Evolutionary conservation across 495 filamentous ascomycete species (phyloP), one percentile per base, ranked within the genome.

Genomic region (Chlorociboria aeruginascens): DNA sequence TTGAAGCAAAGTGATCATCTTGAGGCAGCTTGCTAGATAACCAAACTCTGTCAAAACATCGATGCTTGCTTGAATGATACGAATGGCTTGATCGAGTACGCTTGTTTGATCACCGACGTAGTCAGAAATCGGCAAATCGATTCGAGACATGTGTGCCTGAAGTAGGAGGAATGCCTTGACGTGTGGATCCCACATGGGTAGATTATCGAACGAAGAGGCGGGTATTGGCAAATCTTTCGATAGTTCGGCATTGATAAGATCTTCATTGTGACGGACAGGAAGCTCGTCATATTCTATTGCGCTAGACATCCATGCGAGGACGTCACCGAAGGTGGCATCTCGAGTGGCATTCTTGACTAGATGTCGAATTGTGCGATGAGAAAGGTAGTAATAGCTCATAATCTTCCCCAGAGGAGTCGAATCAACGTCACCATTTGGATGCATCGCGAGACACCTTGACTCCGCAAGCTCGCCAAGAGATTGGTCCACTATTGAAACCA

Each of bases 301-400:
- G 41, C 77, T 77, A 49, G 79, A 92, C 82, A 97, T 89, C 92
- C 90, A 97, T 34, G 79, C 76, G 0, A 97, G 69, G 1, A 82
- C 86, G 54, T 97, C 86, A n/a, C 81, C 71, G 62, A 97, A 93
- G 8, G 72, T 76, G 3, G 89, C 89, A 14, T 81, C 66, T 6
- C 76, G 76, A 54, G 87, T 94, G 39, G 86, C 86, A 51, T 87
- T 73, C 32, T 72, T 69, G 52, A 85, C 72, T 3, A 98, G 71
- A 52, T 85, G 79, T 0, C 92, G 83, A 54, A 99, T 88, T 7
- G 93, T 96, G 62, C 87, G 87, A 65, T 99, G 92, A 0, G 88
- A 90, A 28, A 99, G 79, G 60, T 99, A 99, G 71, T 99, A 99
- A 69, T 99, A 99, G 66, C 83, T 89, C 84, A 95, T 95, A 59